These are phyloP conservation scores for Globisporangium megalacanthum DNA, from an alignment of 352 stramenopile genomes.

Conservation along the genomic window DNA sequence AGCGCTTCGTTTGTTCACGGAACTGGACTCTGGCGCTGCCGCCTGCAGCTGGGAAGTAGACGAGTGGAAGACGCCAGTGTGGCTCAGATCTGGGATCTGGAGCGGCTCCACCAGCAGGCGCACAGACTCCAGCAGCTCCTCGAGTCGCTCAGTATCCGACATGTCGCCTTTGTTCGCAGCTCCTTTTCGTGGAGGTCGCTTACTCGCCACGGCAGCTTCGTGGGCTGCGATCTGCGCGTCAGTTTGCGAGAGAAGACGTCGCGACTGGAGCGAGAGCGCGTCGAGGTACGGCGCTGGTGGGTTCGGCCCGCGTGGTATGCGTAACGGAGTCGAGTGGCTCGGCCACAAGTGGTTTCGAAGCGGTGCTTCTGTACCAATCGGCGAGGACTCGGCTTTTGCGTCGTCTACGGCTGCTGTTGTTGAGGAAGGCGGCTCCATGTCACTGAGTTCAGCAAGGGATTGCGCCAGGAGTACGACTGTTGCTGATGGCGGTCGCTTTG, in stretches of 20 bases:
- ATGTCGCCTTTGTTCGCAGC: slow-evolving; percentile 2
- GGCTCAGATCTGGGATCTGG: slow-evolving; percentile 46
- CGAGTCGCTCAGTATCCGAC: slow-evolving; percentile 16
- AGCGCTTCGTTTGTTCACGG: neutral
- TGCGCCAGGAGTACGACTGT: no score
- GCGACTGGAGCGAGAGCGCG: slow-evolving; percentile 58
- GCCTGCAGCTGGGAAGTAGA: slow-evolving; percentile 13
- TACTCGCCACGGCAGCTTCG: slow-evolving; percentile 5
- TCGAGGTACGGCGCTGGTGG: slow-evolving; percentile 44
- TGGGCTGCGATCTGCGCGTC: slow-evolving; percentile 25
- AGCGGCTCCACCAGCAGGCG: slow-evolving; percentile 59
- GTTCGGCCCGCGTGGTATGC: slow-evolving; percentile 9
- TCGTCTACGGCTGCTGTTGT: no score
- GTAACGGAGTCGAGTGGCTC: neutral
- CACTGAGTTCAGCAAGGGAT: no score
- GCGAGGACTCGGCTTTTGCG: no score
- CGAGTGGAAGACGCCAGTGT: slow-evolving; percentile 39
- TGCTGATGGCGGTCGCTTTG: no score
- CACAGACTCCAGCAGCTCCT: slow-evolving; percentile 31
- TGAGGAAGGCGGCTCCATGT: no score
- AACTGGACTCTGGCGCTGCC: neutral
- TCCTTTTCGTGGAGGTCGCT: neutral
- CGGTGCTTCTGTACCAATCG: neutral
- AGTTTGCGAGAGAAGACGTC: slow-evolving; percentile 33
- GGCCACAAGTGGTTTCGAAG: neutral